These are phyloP conservation scores for Magnusiomyces tetraspermus DNA, from an alignment of 1,139 yeast species.

Conservation along the genomic window DNA sequence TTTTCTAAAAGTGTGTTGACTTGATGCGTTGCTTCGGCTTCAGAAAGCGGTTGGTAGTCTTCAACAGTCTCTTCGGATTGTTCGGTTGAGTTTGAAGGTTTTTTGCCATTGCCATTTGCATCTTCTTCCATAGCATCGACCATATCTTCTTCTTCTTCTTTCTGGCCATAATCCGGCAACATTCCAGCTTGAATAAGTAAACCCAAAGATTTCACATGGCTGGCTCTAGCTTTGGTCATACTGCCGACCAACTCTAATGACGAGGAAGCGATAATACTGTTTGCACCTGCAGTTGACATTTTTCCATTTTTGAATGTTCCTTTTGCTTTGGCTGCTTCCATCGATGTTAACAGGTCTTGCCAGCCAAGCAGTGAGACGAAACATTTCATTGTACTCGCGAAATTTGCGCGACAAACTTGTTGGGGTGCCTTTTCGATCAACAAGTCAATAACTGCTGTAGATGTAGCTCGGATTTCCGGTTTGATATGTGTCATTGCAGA, in stretches of 20 bases:
- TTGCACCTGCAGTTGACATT: background rate
- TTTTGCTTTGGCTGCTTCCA: constrained; percentile 1
- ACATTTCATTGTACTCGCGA: constrained; percentile 30
- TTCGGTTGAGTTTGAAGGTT: background rate
- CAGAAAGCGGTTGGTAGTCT: background rate
- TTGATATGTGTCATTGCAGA: constrained; percentile 92
- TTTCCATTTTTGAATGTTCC: background rate
- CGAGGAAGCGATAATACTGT: background rate
- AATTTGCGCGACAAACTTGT: constrained; percentile 29
- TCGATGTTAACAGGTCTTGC: constrained; percentile 15
- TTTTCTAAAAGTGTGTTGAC: background rate
- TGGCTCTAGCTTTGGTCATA: background rate
- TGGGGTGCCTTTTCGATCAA: constrained; percentile 37
- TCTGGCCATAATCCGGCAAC: background rate
- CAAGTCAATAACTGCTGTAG: constrained; percentile 53
- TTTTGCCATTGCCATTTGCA: background rate
- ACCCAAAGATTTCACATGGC: constrained; percentile 12
- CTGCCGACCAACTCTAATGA: background rate
- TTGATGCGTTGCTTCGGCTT: background rate
- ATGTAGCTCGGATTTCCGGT: constrained; percentile 60
- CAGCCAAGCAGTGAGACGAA: constrained; percentile 37
- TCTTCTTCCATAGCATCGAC: background rate
- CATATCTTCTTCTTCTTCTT: constrained; percentile 2
- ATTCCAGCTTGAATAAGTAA: background rate
- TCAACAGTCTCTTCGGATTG: background rate